Conservation (phyloP, 371 early-diverging fungal genomes). For the Mortierella sp. region DNA sequence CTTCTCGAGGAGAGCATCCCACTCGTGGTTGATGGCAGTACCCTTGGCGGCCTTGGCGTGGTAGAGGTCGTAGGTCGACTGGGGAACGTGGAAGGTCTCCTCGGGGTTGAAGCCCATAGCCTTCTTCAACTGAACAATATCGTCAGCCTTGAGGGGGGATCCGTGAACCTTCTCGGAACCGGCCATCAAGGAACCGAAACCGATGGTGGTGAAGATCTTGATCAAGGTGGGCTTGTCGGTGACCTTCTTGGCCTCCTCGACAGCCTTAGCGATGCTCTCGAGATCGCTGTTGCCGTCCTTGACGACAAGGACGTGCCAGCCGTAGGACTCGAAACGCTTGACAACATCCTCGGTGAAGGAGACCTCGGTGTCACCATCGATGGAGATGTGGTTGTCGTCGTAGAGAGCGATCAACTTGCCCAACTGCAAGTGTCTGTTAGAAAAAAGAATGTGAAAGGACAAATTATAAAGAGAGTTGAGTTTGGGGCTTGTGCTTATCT, state of each 20-base stretch:
- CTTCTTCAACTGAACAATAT: conserved; percentile 89
- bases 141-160: conserved; percentile 91
- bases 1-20: conserved; percentile 80
- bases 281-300: conserved; percentile 91
- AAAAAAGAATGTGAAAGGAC: background rate
- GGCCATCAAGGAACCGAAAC: conserved; percentile 89
- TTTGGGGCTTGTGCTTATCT: conserved; percentile 5
- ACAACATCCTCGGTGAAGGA: conserved; percentile 96
- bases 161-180: conserved; percentile 96
- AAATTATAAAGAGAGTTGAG: conserved; percentile 1
- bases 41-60: conserved; percentile 71
- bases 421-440: conserved; percentile 88
- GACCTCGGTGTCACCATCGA: conserved; percentile 94
- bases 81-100: conserved; percentile 82
- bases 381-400: conserved; percentile 97
- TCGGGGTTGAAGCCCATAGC: conserved; percentile 89
- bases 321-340: conserved; percentile 93
- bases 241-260: conserved; percentile 86
- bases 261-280: conserved; percentile 78
- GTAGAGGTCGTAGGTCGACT: conserved; percentile 77
- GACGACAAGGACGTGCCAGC: conserved; percentile 92
- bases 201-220: conserved; percentile 88
- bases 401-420: conserved; percentile 98
- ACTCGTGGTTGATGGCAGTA: conserved; percentile 73
- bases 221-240: conserved; percentile 93